Evolutionary conservation across 345 rosid species (phyloP).

Genomic region (Anastatica hierochuntica): DNA sequence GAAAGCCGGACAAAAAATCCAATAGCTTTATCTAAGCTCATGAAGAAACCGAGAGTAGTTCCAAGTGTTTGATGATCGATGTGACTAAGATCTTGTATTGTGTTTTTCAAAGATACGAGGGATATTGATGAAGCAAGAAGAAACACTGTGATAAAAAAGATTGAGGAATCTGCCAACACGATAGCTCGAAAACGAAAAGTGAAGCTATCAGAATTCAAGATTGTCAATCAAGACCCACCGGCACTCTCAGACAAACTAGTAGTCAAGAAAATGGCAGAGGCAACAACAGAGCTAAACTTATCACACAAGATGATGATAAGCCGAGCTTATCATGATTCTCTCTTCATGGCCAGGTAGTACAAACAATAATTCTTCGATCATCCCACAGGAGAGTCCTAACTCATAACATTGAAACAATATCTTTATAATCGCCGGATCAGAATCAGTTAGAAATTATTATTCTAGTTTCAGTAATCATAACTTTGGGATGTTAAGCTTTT

Average conservation of each 20-base stretch:
- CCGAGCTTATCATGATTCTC: slow-evolving; percentile 94
- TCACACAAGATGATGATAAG: slow-evolving; percentile 79
- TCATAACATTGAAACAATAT: neutral
- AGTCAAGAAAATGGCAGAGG: slow-evolving; percentile 53
- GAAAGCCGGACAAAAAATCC: too few relatives aligned
- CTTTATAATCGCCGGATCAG: neutral
- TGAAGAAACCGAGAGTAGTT: too few relatives aligned
- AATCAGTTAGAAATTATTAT: neutral
- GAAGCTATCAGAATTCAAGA: slow-evolving; percentile 60
- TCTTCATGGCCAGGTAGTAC: slow-evolving; percentile 92
- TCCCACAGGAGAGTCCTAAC: neutral
- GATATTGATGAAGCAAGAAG: slow-evolving; percentile 79
- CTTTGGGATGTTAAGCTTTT: neutral
- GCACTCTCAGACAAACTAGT: slow-evolving; percentile 62
- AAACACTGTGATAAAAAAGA: slow-evolving; percentile 69
- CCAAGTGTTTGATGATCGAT: neutral
- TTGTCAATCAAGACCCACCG: slow-evolving; percentile 93
- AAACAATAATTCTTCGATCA: neutral
- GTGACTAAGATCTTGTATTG: too few relatives aligned
- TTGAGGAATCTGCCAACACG: slow-evolving; percentile 48
- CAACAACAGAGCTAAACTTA: slow-evolving; percentile 59
- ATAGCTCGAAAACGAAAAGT: slow-evolving; percentile 63
- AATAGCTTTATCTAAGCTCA: too few relatives aligned
- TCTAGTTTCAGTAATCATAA: too few relatives aligned
- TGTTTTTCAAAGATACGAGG: slow-evolving; percentile 49